These are phyloP conservation scores for Pseudozyma hubeiensis DNA, from an alignment of 1,284 basidiomycete genomes.

Conservation along the genomic window DNA sequence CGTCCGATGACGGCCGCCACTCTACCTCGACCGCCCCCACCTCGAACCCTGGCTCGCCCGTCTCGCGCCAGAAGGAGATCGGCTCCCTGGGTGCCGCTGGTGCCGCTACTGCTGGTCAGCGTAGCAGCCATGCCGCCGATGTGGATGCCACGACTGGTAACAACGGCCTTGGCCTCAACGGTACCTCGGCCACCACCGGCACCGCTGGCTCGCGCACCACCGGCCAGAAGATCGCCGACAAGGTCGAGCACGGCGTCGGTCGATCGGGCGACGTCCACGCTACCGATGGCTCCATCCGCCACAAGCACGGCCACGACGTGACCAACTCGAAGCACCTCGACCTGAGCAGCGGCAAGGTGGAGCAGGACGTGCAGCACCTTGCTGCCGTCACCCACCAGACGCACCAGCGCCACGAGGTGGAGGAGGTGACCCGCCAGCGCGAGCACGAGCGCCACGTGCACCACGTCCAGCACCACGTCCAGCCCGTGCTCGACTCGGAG, in stretches of 20 bases:
- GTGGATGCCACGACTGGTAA: conserved; percentile 3
- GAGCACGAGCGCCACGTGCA: conserved; percentile 68
- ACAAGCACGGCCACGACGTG: conserved; percentile 50
- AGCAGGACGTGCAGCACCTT: conserved; percentile 69
- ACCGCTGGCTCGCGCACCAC: conserved; percentile 18
- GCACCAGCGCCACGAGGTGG: conserved; percentile 67
- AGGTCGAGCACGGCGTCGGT: conserved; percentile 47
- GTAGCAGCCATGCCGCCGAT: background rate
- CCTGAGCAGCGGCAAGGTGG: conserved; percentile 60
- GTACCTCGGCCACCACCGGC: conserved; percentile 9
- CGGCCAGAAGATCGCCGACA: conserved; percentile 34
- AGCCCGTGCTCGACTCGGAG: conserved; percentile 67
- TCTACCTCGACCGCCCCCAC: conserved; percentile 37
- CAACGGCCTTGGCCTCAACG: conserved; percentile 7
- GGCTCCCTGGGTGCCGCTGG: conserved; percentile 15
- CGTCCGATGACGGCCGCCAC: conserved; percentile 37
- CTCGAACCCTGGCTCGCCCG: conserved; percentile 41
- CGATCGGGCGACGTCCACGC: conserved; percentile 46
- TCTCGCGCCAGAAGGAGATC: conserved; percentile 24
- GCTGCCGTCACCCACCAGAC: conserved; percentile 63
- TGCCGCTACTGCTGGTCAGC: background rate
- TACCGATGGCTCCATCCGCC: conserved; percentile 44
- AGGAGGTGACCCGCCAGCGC: conserved; percentile 67
- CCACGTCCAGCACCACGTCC: conserved; percentile 68
- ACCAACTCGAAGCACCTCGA: conserved; percentile 50